Base-by-base conservation (phyloP, 345 rosid species). In the Lepidium africanum region DNA sequence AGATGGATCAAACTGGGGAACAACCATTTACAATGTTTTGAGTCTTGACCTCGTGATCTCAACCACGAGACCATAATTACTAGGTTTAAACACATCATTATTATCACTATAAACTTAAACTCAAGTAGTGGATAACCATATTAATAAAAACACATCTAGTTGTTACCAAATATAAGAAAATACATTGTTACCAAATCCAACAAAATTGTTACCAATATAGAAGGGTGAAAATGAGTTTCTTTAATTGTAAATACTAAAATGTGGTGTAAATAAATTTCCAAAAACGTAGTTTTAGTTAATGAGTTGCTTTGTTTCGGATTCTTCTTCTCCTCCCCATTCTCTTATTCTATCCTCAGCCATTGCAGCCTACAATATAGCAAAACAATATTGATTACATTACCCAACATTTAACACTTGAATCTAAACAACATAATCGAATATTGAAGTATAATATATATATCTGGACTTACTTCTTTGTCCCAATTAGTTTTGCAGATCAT, bases 401-500 rank as follows among this genome's bases (percentile, higher is more conserved):
- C 48, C 10, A 54, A 62, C 40, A 7, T 21, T 36, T 12, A 16
- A 50, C 7, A 6, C 23, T 46, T 21, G 2, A 43, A 12, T 49
- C 45, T 10, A 52, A 19, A 52, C 9, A 52, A 63, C 17, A 70
- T 15, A 15, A 14, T 17, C 21, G 4, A 14, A 42, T 12, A 23
- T 21, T 2, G 2, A 49, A n/a, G n/a, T n/a, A n/a, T 9, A 10
- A 17, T 14, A 6, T 0, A 7, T 3, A 21, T 21, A 21, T 46
- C 35, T 11, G 14, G 5, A 52, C n/a, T 54, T 50, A 81, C 95
- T 84, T 90, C 97, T 62, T 42, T 80, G 70, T 42, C 80, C 96
- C 96, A 90, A 43, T 87, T 85, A 16, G 92, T 86, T 68, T 65
- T 84, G 59, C 75, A 86, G 14, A 87, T 72, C 88, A 90, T 86